Evolutionary conservation across 768 basidiomycete species (phyloP), one percentile per base, ranked within the genome.

Genomic region (Tylopilus sp.): DNA sequence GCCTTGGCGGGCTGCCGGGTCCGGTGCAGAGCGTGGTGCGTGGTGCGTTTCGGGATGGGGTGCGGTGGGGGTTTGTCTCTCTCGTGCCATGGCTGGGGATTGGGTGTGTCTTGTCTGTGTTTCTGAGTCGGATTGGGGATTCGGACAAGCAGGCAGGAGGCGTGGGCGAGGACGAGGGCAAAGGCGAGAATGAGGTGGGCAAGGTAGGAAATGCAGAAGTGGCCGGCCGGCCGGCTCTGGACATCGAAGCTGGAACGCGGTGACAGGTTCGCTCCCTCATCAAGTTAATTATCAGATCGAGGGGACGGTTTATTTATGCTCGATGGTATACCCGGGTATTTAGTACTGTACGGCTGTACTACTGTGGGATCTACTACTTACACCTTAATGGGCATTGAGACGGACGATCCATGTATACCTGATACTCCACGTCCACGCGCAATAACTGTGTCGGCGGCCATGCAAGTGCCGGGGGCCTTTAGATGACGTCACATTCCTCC

Each of bases 11-110:
- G 38, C 66, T 81, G n/a, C 69, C 77, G 13, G 54, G 59, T 0
- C 54, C 52, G 1, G 65, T 75, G 41, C 76, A 74, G 55, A 45
- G 14, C 2, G 45, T 73, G 38, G 66, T 80, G 7, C 65, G 66
- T 43, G 65, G 68, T 45, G 79, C 78, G 34, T 80, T 77, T 63
- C 54, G 60, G 48, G 55, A 72, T 11, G 80, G 72, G 3, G 66
- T 72, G 9, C 62, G 70, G 25, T 81, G 73, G 75, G 57, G 65
- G 17, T 82, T 82, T 52, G 64, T 78, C 46, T 76, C 74, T 25
- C 56, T 81, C 48, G 53, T 81, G n/a, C 79, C 79, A 0, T 81
- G 79, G 79, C 57, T 66, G 37, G 76, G 55, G 22, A 31, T 79
- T 14, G 65, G 69, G 28, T 52, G 61, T 30, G 22, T 79, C 25